A percentile compares a stretch with the other conserved stretches of the same genome.
Evolutionary conservation across 2,329 filamentous ascomycete genomes (phyloP).

Genomic region (Aspergillus sp.): DNA sequence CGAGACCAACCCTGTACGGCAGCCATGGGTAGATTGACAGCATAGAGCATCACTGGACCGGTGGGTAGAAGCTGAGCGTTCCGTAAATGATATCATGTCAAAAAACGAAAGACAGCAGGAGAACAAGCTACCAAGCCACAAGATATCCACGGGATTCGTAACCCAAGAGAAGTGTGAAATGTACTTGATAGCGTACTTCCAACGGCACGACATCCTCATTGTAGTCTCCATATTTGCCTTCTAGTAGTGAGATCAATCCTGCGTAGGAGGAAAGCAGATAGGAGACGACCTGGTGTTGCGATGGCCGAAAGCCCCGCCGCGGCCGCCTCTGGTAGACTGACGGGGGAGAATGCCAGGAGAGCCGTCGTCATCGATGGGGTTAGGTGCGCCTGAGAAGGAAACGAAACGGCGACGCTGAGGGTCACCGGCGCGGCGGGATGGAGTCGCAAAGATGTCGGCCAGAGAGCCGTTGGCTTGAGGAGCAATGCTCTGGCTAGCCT

Average conservation of each 20-base stretch:
- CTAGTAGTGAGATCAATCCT: too few species aligned
- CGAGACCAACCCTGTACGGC: not conserved
- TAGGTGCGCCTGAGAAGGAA: conserved; percentile 1
- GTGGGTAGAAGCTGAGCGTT: not conserved
- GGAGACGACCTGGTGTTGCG: conserved; percentile 16
- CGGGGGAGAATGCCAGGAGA: conserved; percentile 7
- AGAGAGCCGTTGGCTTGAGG: conserved; percentile 4
- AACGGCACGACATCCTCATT: too few species aligned
- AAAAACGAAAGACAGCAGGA: conserved; percentile 1
- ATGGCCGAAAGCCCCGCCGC: conserved; percentile 7
- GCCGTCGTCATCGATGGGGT: too few species aligned
- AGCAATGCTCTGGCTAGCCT: conserved; percentile 1
- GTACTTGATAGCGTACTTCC: too few species aligned
- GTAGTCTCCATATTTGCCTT: not conserved
- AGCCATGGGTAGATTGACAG: not conserved
- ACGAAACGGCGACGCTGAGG: conserved; percentile 1
- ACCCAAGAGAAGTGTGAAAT: too few species aligned
- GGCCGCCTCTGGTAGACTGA: conserved; percentile 2
- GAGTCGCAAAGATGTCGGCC: conserved; percentile 4
- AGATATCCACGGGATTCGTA: too few species aligned
- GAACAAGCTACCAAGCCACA: too few species aligned
- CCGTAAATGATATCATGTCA: not conserved
- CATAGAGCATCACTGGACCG: not conserved
- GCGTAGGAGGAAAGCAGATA: conserved; percentile 7
- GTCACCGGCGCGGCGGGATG: conserved; percentile 9